A percentile compares a stretch with the other conserved stretches of the same genome.
Evolutionary conservation across 805 yeast species (phyloP).

Genomic region (Candida montana): DNA sequence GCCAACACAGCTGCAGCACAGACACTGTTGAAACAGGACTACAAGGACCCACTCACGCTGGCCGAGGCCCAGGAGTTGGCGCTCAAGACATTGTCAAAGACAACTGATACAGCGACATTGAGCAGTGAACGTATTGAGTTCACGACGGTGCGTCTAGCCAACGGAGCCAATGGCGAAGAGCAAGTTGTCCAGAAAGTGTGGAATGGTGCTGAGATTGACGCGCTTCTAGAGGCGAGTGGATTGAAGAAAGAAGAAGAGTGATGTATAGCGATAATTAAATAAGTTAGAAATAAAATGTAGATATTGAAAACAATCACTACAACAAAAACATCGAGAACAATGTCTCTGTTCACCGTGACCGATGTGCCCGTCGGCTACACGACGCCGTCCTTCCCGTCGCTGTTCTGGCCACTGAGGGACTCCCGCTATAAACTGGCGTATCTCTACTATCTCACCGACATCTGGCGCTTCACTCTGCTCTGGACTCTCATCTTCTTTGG

Average conservation of each 20-base stretch:
- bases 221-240: constrained; percentile 65
- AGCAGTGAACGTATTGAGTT: constrained; percentile 90
- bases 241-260: constrained; percentile 52
- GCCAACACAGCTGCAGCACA: constrained; percentile 96
- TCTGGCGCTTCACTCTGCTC: constrained; percentile 75
- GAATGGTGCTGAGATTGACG: constrained; percentile 73
- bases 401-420: constrained; percentile 60
- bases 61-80: constrained; percentile 84
- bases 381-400: constrained; percentile 75
- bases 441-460: constrained; percentile 63
- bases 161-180: too few species aligned
- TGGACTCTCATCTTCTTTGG: constrained; percentile 75
- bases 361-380: constrained; percentile 77
- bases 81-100: constrained; percentile 84
- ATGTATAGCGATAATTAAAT: too few species aligned
- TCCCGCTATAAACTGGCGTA: constrained; percentile 39
- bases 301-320: not conserved
- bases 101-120: constrained; percentile 83
- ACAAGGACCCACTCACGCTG: constrained; percentile 70
- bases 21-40: constrained; percentile 91
- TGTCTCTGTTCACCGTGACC: constrained; percentile 31
- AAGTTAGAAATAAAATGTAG: not conserved
- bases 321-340: not conserved
- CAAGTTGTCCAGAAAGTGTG: constrained; percentile 66
- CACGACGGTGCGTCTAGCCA: constrained; percentile 64